Percentiles rank a stretch among this genome's conserved stretches.
Conservation (phyloP, 1,139 yeast species). For the Zygoascus sp. region DNA sequence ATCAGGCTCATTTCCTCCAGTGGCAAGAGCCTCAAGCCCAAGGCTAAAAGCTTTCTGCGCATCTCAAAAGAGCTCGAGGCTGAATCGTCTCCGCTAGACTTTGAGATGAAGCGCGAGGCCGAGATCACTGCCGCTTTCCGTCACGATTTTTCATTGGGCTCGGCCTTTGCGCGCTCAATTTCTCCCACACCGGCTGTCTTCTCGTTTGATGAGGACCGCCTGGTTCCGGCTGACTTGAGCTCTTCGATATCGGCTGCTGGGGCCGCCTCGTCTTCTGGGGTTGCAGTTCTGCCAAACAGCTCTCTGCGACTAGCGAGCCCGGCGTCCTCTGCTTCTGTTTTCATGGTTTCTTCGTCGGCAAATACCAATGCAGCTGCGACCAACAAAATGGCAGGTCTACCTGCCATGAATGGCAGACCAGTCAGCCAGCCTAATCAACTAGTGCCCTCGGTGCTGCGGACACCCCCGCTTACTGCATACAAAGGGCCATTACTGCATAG, state of each 20-base stretch:
- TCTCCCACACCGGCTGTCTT: slow-evolving; percentile 7
- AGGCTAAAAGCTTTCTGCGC: slow-evolving; percentile 31
- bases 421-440: background rate
- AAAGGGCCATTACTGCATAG: slow-evolving; percentile 12
- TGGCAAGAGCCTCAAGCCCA: slow-evolving; percentile 29
- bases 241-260: slow-evolving; percentile 7
- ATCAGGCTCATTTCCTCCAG: slow-evolving; percentile 21
- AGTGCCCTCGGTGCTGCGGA: background rate
- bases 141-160: background rate
- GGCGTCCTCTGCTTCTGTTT: too few species aligned
- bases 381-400: too few species aligned
- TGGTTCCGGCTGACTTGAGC: background rate
- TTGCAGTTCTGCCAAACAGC: slow-evolving; percentile 2
- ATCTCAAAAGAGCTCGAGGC: slow-evolving; percentile 33
- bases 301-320: too few species aligned
- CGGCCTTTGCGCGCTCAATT: slow-evolving; percentile 3
- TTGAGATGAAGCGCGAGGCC: slow-evolving; percentile 34
- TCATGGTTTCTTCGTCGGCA: too few species aligned
- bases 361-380: too few species aligned
- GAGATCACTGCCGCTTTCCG: slow-evolving; percentile 32
- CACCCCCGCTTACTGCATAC: background rate
- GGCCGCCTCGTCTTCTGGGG: slow-evolving; percentile 9
- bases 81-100: slow-evolving; percentile 33
- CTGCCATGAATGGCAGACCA: too few species aligned
- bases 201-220: background rate